Conservation (phyloP, 371 early-diverging fungal species). For the Haplosporangium sp. region DNA sequence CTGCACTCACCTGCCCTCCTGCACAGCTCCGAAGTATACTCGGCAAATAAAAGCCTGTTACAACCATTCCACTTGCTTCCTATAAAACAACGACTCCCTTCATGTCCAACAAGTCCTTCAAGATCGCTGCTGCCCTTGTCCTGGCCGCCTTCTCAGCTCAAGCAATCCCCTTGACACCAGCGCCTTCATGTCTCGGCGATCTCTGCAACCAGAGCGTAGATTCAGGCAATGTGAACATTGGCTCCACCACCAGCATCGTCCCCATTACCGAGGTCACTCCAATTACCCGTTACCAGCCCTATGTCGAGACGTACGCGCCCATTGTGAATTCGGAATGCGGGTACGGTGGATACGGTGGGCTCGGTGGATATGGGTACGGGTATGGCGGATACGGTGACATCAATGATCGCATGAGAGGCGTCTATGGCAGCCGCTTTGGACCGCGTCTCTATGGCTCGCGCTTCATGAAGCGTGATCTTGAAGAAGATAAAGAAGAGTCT, state of each 20-base stretch:
- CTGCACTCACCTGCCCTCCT: neutral
- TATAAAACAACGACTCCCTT: neutral
- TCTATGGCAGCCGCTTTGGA: constrained; percentile 1
- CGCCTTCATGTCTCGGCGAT: constrained; percentile 9
- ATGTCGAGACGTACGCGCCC: constrained; percentile 30
- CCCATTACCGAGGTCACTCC: constrained; percentile 47
- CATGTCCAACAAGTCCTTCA: constrained; percentile 20
- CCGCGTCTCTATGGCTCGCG: constrained; percentile 3
- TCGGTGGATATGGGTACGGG: constrained; percentile 1
- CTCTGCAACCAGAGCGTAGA: constrained; percentile 26
- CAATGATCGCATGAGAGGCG: neutral
- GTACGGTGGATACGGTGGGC: constrained; percentile 3
- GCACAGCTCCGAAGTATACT: neutral
- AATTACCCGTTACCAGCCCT: constrained; percentile 49
- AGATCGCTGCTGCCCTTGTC: constrained; percentile 22
- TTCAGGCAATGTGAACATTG: constrained; percentile 37
- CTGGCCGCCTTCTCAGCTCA: constrained; percentile 19
- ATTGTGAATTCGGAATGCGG: constrained; percentile 35
- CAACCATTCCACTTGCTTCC: neutral
- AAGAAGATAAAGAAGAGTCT: neutral
- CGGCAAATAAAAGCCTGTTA: neutral
- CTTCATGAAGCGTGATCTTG: constrained; percentile 9
- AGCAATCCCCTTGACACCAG: constrained; percentile 6
- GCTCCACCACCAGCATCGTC: constrained; percentile 40
- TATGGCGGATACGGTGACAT: constrained; percentile 2